Evolutionary conservation across 2,329 filamentous ascomycete genomes (phyloP), one percentile per base, ranked within the genome.

Genomic region (Penicillium sp.): DNA sequence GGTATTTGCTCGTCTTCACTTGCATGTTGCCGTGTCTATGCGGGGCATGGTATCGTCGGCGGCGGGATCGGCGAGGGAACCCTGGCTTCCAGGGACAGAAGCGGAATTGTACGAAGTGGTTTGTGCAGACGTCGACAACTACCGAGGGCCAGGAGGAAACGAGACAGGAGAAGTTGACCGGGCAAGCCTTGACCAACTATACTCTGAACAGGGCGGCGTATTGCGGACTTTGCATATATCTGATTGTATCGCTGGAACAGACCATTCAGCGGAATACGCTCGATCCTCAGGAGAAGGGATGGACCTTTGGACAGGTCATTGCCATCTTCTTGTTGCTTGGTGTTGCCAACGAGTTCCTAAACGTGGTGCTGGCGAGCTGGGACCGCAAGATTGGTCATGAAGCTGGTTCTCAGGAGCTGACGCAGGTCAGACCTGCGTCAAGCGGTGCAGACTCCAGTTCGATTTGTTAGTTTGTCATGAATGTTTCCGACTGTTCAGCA

Each of bases 211-310:
- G 47, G 47, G 43, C 54, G 22, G 62, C 55, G 10, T 64, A 64
- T 22, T 59, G 56, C 31, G 51, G 60, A 4, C 52, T 64, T 24
- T 64, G 60, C 27, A 57, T 64, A 18, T 64, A 64, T 22, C 31
- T 64, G 56, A 64, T 64, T 22, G 62, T 63, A 14, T 61, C 62
- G n/a, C 36, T 65, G 33, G 62, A 65, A n/a, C 61, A 65, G 56
- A 61, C 58, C n/a, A 61, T 63, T 18, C 19, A 52, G 27, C 62
- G 60, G 13, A 65, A 65, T 9, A 33, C 44, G 27, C 58, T 63
- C 9, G 51, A 60, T n/a, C 56, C 60, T 0, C 35, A 63, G 41
- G 60, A 63, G 31, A 56, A 43, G 36, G 56, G 58, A 5, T 63
- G 62, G 60, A 63, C 60, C 2, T 65, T 65, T 52, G 60, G 62